Conservation (phyloP, 2,329 filamentous ascomycete species). For the Aureobasidium sp. region DNA sequence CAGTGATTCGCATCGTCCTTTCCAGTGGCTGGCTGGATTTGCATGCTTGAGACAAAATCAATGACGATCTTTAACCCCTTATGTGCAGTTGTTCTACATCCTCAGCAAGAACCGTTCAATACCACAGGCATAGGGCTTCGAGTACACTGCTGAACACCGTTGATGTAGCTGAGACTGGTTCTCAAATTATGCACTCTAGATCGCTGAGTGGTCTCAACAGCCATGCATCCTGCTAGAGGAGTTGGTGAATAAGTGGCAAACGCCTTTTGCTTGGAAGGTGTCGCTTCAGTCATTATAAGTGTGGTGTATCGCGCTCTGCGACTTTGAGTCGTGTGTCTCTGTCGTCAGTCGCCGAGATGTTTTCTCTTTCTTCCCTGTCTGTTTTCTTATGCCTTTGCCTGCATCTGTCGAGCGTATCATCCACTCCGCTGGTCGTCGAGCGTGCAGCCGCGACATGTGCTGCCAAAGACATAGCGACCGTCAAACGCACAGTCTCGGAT, state of each 20-base stretch:
- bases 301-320: not conserved
- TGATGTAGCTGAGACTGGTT: not conserved
- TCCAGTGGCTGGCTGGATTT: conserved; percentile 4
- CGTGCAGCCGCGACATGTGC: conserved; percentile 5
- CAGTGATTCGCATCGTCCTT: not conserved
- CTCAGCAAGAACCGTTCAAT: not conserved
- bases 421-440: conserved; percentile 1
- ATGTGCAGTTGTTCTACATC: not conserved
- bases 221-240: not conserved
- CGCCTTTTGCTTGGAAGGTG: not conserved
- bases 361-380: not conserved
- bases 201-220: not conserved
- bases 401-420: not conserved
- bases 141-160: not conserved
- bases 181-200: not conserved
- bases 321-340: not conserved
- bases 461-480: conserved; percentile 3
- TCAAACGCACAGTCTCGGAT: conserved; percentile 3
- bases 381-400: not conserved
- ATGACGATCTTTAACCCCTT: not conserved
- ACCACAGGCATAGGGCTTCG: not conserved
- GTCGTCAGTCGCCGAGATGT: not conserved
- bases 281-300: not conserved
- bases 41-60: not conserved
- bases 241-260: no score